phyloP scores from a whole-genome alignment of 179 eudicot species.

The Silene coronaria region DNA sequence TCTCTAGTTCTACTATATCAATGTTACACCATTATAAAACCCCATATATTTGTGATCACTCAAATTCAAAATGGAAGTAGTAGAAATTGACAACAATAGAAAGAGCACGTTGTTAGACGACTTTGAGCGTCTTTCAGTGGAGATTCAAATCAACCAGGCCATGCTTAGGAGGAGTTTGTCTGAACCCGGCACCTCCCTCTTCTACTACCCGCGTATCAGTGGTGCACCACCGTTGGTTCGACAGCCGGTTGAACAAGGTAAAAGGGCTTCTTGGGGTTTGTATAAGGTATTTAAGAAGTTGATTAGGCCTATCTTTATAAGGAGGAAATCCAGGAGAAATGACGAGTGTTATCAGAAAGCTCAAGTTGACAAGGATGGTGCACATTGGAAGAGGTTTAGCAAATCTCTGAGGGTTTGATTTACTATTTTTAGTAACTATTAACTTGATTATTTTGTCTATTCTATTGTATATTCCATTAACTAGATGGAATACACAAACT shows the following conservation, averaged over 20 bases:
- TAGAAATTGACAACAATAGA: constrained; percentile 23
- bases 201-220: neutral
- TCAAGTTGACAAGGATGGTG: constrained; percentile 11
- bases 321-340: constrained; percentile 11
- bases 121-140: constrained; percentile 56
- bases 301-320: constrained; percentile 31
- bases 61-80: constrained; percentile 15
- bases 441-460: neutral
- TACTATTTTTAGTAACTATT: neutral
- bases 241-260: constrained; percentile 20
- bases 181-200: constrained; percentile 30
- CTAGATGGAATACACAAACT: too few species aligned
- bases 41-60: neutral
- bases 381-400: constrained; percentile 30
- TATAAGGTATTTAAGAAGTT: constrained; percentile 37
- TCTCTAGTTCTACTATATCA: neutral
- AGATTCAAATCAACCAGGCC: constrained; percentile 65
- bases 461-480: too few species aligned
- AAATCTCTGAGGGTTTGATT: constrained; percentile 33
- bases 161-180: constrained; percentile 61
- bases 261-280: constrained; percentile 26
- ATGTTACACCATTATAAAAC: neutral
- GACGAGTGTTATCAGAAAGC: constrained; percentile 4
- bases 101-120: constrained; percentile 55
- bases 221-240: constrained; percentile 12